phyloP scores from a whole-genome alignment of 1,139 yeast genomes.

The Yamadazyma blattariae region DNA sequence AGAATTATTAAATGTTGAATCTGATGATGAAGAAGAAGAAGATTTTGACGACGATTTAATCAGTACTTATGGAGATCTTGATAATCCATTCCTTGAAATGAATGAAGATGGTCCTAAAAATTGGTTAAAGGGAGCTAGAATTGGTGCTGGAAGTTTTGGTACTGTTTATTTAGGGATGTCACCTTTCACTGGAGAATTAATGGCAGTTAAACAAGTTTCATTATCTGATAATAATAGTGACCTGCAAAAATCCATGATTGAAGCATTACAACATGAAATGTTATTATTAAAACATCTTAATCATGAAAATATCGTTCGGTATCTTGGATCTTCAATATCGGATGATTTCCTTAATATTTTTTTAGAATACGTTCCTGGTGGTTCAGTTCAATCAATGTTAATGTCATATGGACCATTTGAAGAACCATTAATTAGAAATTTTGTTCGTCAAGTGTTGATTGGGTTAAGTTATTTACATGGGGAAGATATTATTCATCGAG shows the following conservation, averaged over 20 bases:
- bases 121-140: conserved; percentile 90
- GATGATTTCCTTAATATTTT: conserved; percentile 74
- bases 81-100: conserved; percentile 15
- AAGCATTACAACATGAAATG: conserved; percentile 86
- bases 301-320: conserved; percentile 90
- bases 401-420: conserved; percentile 88
- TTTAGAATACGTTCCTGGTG: conserved; percentile 95
- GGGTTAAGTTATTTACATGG: conserved; percentile 82
- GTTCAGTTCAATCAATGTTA: conserved; percentile 86
- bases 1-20: conserved; percentile 45
- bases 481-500: conserved; percentile 83
- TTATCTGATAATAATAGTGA: conserved; percentile 49
- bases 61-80: conserved; percentile 13
- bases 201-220: conserved; percentile 96
- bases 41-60: conserved; percentile 17
- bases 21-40: conserved; percentile 32
- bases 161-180: conserved; percentile 91
- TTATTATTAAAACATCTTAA: conserved; percentile 70
- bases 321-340: conserved; percentile 80
- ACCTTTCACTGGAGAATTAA: conserved; percentile 86
- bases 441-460: conserved; percentile 77
- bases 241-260: conserved; percentile 63
- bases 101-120: conserved; percentile 55
- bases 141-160: conserved; percentile 95
- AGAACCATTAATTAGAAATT: conserved; percentile 81